Base-by-base conservation (phyloP, 352 stramenopile genomes). In the Phytophthora ramorum region DNA sequence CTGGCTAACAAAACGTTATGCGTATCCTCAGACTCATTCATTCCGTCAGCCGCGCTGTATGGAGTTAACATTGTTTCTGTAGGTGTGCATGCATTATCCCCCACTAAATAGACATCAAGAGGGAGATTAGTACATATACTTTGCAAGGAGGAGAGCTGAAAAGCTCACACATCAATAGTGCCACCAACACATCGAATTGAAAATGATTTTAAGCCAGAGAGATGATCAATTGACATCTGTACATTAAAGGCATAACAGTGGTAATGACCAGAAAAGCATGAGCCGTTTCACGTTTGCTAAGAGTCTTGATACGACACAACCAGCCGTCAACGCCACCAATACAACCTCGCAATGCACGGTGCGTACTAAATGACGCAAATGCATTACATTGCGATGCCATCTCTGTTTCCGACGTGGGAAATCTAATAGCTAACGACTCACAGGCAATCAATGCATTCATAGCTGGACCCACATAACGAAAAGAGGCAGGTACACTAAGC, bases 1-100 rank as follows among this genome's bases (percentile, higher is more conserved):
- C 13, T 41, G 35, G 17, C 35, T 41, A n/a, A 41, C 35, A 19
- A 41, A 41, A 41, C 17, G 35, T 47, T 37, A 16, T 50, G 35
- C n/a, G 12, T 59, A 4, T 59, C 37, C 10, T 59, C 43, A 32
- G 16, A 20, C 38, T 20, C 22, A 19, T 59, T 16, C 38, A 59
- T 50, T 22, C 38, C 38, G 14, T 50, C 52, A 50, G 52, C 22
- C 7, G 24, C 52, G 14, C 7, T 49, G 26, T 59, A 59, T 13
- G 37, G 51, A 34, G 24, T 59, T 50, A 59, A 16, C 52, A 59
- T 50, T 14, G 0, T 30, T 45, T 59, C 22, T 50, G 52, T 59
- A 43, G 38, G 52, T 50, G 50, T 51, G 26, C 48, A 59, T 43
- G 38, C 52, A 32, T 59, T 59, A 8, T 59, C 52, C 22, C 22